Evolutionary conservation across 768 basidiomycete species (phyloP).

Genomic region (Suillus clintonianus): DNA sequence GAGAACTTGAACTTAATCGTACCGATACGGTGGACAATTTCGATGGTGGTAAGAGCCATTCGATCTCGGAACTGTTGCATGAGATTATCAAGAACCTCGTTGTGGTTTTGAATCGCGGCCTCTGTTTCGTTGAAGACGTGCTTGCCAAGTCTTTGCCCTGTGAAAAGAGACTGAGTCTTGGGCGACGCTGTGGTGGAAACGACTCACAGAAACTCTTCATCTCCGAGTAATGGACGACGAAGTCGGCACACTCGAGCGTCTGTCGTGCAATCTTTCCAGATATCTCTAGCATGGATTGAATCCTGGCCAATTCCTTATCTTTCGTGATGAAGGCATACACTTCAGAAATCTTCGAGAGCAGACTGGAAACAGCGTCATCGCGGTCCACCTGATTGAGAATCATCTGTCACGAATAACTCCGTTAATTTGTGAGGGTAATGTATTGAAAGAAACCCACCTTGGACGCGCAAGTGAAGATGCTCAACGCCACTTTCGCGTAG

Average conservation of each 20-base stretch:
- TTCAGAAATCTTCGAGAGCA: constrained; percentile 1
- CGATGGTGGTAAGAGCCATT: neutral
- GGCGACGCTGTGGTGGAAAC: neutral
- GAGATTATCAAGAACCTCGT: neutral
- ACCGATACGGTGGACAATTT: neutral
- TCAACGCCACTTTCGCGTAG: constrained; percentile 1
- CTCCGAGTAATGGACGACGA: constrained; percentile 27
- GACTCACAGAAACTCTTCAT: constrained; percentile 23
- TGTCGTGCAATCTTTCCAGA: constrained; percentile 9
- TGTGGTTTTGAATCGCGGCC: neutral
- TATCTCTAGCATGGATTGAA: neutral
- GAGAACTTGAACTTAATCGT: neutral
- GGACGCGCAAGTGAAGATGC: neutral
- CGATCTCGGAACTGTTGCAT: constrained; percentile 5
- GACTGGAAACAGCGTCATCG: neutral
- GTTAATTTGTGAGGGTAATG: neutral
- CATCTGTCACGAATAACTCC: neutral
- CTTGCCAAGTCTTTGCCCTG: constrained; percentile 2
- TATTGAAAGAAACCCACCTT: neutral
- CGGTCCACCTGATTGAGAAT: constrained; percentile 4
- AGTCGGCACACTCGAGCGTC: constrained; percentile 27
- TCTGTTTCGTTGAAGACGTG: neutral
- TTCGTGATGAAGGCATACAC: constrained; percentile 6
- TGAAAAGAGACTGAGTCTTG: neutral
- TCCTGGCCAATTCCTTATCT: neutral